phyloP scores from a whole-genome alignment of 805 yeast species.

The Saturnispora diversa region DNA sequence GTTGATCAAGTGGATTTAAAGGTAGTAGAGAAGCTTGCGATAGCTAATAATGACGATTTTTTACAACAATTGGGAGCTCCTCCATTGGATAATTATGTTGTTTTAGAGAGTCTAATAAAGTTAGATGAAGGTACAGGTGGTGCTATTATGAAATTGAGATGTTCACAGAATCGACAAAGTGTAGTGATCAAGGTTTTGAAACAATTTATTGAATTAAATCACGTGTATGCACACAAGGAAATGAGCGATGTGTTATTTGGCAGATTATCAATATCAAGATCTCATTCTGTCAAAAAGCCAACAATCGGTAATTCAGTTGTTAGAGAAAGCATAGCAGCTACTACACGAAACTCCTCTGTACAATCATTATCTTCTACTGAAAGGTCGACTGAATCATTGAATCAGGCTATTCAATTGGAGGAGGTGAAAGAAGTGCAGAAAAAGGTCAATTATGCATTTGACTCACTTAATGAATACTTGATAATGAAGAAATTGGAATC shows the following conservation, averaged over 20 bases:
- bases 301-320: too few species aligned
- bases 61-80: constrained; percentile 11
- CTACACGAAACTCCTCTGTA: too few species aligned
- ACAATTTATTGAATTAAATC: neutral
- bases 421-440: constrained; percentile 8
- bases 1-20: neutral
- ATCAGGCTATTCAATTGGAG: constrained; percentile 1
- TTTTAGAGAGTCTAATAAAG: constrained; percentile 11
- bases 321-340: too few species aligned
- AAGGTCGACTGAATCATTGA: constrained; percentile 1
- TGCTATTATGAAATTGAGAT: constrained; percentile 18
- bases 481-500: constrained; percentile 16
- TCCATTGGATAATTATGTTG: constrained; percentile 9
- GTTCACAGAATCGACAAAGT: constrained; percentile 1
- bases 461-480: constrained; percentile 25
- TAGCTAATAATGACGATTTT: neutral
- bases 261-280: neutral
- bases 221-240: too few species aligned
- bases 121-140: constrained; percentile 30
- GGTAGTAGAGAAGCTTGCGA: neutral
- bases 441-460: constrained; percentile 13
- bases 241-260: neutral
- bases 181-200: constrained; percentile 12
- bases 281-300: constrained; percentile 3
- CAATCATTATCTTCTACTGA: neutral